A percentile compares a stretch with the other conserved stretches of the same genome.
Conservation (phyloP, 192 early-diverging fungal genomes). For the Phlyctochytrium bullatum region DNA sequence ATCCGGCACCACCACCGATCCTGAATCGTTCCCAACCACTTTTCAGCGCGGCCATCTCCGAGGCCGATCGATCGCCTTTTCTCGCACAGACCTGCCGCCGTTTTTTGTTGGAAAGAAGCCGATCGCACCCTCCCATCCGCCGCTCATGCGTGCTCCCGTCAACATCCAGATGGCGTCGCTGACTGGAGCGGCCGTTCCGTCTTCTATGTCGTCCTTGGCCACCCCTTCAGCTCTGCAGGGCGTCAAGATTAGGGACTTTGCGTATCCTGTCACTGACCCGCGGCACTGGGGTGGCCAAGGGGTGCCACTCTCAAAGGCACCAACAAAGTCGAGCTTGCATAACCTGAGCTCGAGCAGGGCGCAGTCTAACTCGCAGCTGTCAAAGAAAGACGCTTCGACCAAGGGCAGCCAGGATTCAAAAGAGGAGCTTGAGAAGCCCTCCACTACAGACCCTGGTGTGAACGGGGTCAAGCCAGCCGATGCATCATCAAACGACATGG, state of each 20-base stretch:
- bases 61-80: too few relatives aligned
- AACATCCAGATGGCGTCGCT: too few relatives aligned
- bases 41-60: too few relatives aligned
- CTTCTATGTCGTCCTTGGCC: too few relatives aligned
- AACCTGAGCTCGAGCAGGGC: not conserved
- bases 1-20: too few relatives aligned
- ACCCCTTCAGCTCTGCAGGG: too few relatives aligned
- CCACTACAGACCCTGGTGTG: not conserved
- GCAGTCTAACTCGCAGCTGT: not conserved
- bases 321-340: not conserved
- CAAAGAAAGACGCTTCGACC: not conserved
- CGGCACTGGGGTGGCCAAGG: conserved; percentile 2
- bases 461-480: not conserved
- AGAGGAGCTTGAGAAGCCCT: not conserved
- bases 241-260: conserved; percentile 3
- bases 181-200: too few relatives aligned
- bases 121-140: too few relatives aligned
- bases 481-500: not conserved
- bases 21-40: too few relatives aligned
- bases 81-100: too few relatives aligned
- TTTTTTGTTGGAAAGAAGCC: too few relatives aligned
- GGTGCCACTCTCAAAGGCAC: not conserved
- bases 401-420: not conserved
- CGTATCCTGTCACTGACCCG: not conserved
- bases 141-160: too few relatives aligned